Evolutionary conservation across 2,329 filamentous ascomycete species (phyloP).

Genomic region (Orbilia ellipsospora): DNA sequence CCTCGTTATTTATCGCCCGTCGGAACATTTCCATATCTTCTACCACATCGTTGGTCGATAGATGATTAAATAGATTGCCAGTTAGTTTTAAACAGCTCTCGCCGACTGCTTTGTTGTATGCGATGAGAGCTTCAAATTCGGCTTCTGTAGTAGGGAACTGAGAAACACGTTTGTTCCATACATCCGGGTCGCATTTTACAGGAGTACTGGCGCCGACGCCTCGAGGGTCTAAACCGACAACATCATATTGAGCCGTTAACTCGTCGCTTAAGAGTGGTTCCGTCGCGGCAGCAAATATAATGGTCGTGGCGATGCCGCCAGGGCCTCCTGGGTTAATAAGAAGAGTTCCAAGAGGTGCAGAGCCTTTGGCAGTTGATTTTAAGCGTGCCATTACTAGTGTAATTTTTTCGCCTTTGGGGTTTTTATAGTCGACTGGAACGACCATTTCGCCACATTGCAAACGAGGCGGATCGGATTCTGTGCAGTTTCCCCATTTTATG

Average conservation of each 20-base stretch:
- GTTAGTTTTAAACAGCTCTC: constrained; percentile 63
- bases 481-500: constrained; percentile 3
- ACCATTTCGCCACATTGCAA: not conserved
- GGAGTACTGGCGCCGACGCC: constrained; percentile 64
- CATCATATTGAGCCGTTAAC: constrained; percentile 62
- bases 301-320: constrained; percentile 60
- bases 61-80: constrained; percentile 63
- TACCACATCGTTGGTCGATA: constrained; percentile 63
- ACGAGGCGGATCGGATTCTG: not conserved
- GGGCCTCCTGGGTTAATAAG: constrained; percentile 65
- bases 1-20: constrained; percentile 61
- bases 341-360: constrained; percentile 60
- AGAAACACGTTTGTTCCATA: constrained; percentile 62
- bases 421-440: constrained; percentile 1
- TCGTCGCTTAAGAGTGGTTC: constrained; percentile 57
- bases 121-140: constrained; percentile 62
- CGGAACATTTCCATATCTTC: constrained; percentile 62
- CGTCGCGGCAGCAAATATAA: constrained; percentile 56
- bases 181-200: constrained; percentile 62
- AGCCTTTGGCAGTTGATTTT: not conserved
- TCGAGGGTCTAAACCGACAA: constrained; percentile 65
- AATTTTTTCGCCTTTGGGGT: not conserved
- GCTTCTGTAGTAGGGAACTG: constrained; percentile 62
- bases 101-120: constrained; percentile 63
- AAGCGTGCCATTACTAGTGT: constrained; percentile 1